Evolutionary conservation across 2,329 filamentous ascomycete species (phyloP).

Genomic region (Cercospora zeina): DNA sequence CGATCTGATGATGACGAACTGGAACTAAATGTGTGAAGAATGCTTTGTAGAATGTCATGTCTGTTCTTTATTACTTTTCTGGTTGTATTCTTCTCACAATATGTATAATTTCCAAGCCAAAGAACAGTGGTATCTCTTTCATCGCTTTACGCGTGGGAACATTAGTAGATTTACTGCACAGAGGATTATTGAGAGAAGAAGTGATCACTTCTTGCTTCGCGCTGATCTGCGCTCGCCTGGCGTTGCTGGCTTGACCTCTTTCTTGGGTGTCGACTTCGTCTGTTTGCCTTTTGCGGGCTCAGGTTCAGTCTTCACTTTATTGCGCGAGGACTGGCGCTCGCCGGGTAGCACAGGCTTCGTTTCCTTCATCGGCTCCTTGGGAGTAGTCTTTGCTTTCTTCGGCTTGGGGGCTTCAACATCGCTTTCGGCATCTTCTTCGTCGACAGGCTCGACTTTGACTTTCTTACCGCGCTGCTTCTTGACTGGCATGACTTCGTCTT

Average conservation of each 20-base stretch:
- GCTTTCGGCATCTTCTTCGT: constrained; percentile 21
- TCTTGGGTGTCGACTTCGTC: constrained; percentile 25
- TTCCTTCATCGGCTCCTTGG: constrained; percentile 28
- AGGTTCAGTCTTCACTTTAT: constrained; percentile 2
- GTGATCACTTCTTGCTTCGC: constrained; percentile 23
- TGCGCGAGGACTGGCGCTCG: constrained; percentile 14
- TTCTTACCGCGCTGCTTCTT: constrained; percentile 30
- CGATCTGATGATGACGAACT: background rate
- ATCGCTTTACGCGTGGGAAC: background rate
- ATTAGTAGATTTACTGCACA: background rate
- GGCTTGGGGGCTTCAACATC: constrained; percentile 21
- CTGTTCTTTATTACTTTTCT: too few relatives aligned
- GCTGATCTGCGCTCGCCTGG: constrained; percentile 29
- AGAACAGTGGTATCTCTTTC: constrained; percentile 4
- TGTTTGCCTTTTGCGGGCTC: constrained; percentile 5
- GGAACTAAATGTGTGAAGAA: background rate
- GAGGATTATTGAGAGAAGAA: background rate
- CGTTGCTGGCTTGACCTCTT: constrained; percentile 26
- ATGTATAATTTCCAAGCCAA: background rate
- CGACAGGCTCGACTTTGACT: constrained; percentile 2
- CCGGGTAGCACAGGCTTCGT: constrained; percentile 12
- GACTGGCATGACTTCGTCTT: constrained; percentile 30
- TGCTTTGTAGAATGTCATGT: background rate
- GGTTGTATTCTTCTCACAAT: too few relatives aligned
- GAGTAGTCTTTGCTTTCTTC: constrained; percentile 17